A percentile compares a stretch with the other conserved stretches of the same genome.
These are phyloP conservation scores for Candida insectalens DNA, from an alignment of 805 yeast genomes.

Conservation along the genomic window DNA sequence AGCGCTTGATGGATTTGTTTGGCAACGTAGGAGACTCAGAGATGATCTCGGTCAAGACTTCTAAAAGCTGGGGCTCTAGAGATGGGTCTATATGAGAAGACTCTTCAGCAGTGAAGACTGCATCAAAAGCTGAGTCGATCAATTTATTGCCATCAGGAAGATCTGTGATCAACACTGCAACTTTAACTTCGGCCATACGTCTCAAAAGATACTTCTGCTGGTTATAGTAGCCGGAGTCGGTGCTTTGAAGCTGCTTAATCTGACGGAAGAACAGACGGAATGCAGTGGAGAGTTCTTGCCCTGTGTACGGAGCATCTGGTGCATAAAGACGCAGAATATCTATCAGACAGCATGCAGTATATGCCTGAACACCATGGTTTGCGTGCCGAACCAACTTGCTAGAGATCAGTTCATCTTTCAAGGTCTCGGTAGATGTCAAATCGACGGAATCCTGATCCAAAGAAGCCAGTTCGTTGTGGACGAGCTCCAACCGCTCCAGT, in stretches of 20 bases:
- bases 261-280: slow-evolving; percentile 60
- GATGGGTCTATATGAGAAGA: slow-evolving; percentile 25
- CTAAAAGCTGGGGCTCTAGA: slow-evolving; percentile 54
- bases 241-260: slow-evolving; percentile 39
- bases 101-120: slow-evolving; percentile 41
- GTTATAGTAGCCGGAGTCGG: slow-evolving; percentile 49
- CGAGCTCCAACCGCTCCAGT: slow-evolving; percentile 40
- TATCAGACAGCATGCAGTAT: slow-evolving; percentile 61
- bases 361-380: slow-evolving; percentile 62
- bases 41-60: slow-evolving; percentile 65
- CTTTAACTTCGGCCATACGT: slow-evolving; percentile 63
- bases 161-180: slow-evolving; percentile 41
- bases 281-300: slow-evolving; percentile 48
- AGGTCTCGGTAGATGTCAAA: slow-evolving; percentile 29
- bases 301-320: slow-evolving; percentile 83
- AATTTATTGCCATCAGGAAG: slow-evolving; percentile 51
- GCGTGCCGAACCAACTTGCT: slow-evolving; percentile 50
- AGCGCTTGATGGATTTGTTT: slow-evolving; percentile 45
- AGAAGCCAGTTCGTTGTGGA: slow-evolving; percentile 55
- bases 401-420: slow-evolving; percentile 44
- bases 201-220: slow-evolving; percentile 60
- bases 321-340: slow-evolving; percentile 74
- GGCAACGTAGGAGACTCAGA: slow-evolving; percentile 64
- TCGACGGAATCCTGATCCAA: slow-evolving; percentile 54
- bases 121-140: slow-evolving; percentile 45